phyloP scores from a whole-genome alignment of 2,329 filamentous ascomycete species.

The Beauveria varroae region DNA sequence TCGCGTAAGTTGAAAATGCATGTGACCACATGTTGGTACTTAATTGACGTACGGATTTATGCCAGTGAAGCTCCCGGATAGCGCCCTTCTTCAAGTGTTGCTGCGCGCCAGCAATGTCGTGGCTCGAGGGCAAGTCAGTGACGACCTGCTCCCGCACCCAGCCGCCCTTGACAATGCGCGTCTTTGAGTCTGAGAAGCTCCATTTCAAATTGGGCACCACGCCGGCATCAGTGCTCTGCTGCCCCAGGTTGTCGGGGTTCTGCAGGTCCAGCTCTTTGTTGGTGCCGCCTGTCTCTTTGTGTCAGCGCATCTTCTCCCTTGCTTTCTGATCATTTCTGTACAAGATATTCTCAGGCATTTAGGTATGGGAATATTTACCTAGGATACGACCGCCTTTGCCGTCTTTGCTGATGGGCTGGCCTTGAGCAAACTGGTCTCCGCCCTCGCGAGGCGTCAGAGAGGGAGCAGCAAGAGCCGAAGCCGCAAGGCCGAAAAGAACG shows the following conservation, averaged over 20 bases:
- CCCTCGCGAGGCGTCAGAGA: constrained; percentile 17
- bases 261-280: constrained; percentile 53
- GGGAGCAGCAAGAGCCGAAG: constrained; percentile 16
- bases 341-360: too few species aligned
- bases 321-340: background rate
- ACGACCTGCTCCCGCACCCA: constrained; percentile 61
- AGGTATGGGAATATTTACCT: constrained; percentile 32
- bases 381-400: constrained; percentile 52
- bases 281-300: constrained; percentile 46
- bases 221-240: constrained; percentile 54
- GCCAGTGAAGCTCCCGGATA: constrained; percentile 60
- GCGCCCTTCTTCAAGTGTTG: constrained; percentile 61
- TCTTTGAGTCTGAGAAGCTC: constrained; percentile 63
- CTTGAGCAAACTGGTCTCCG: constrained; percentile 34
- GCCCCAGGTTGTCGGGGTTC: constrained; percentile 57
- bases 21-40: too few species aligned
- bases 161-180: constrained; percentile 52
- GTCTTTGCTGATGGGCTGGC: constrained; percentile 47
- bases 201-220: constrained; percentile 60
- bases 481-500: background rate
- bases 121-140: constrained; percentile 56
- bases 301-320: background rate
- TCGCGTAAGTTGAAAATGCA: background rate
- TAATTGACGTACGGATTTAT: constrained; percentile 47
- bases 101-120: constrained; percentile 60